These are phyloP conservation scores for Inonotus hispidus DNA, from an alignment of 1,284 basidiomycete species.

Conservation along the genomic window DNA sequence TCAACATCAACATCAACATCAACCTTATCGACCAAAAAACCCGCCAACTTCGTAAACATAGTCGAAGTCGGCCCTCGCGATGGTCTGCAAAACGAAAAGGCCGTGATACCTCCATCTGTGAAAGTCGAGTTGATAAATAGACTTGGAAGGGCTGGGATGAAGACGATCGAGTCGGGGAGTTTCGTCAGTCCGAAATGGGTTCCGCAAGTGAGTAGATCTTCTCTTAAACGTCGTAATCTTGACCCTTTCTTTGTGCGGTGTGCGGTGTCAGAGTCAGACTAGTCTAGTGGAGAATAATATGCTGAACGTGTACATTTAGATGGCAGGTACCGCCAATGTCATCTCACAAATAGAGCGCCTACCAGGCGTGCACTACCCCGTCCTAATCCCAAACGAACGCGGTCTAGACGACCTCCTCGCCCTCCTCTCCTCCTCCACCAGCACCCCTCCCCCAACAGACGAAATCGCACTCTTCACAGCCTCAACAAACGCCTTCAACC, in stretches of 20 bases:
- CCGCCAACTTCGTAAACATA: constrained; percentile 50
- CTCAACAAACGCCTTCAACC: constrained; percentile 82
- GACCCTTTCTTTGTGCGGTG: no score
- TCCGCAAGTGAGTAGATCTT: constrained; percentile 79
- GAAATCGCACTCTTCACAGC: constrained; percentile 91
- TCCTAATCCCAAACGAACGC: constrained; percentile 82
- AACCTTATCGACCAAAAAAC: no score
- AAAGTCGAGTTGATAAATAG: constrained; percentile 82
- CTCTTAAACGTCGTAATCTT: no score
- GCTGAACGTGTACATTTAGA: constrained; percentile 39
- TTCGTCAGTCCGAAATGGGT: constrained; percentile 95
- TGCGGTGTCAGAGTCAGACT: no score
- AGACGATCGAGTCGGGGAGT: constrained; percentile 81
- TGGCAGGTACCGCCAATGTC: constrained; percentile 81
- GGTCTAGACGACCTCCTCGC: constrained; percentile 67
- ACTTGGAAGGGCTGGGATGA: constrained; percentile 66
- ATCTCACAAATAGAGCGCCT: constrained; percentile 50
- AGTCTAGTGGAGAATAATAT: no score
- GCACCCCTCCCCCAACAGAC: constrained; percentile 46
- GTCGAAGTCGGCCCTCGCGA: constrained; percentile 93
- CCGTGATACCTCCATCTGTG: constrained; percentile 63
- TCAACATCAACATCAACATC: not conserved
- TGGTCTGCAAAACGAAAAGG: constrained; percentile 89
- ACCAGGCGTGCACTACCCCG: constrained; percentile 65
- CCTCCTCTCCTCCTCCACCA: constrained; percentile 36